Conservation (phyloP, 495 filamentous ascomycete genomes). For the Hyaloscypha finlandica region DNA sequence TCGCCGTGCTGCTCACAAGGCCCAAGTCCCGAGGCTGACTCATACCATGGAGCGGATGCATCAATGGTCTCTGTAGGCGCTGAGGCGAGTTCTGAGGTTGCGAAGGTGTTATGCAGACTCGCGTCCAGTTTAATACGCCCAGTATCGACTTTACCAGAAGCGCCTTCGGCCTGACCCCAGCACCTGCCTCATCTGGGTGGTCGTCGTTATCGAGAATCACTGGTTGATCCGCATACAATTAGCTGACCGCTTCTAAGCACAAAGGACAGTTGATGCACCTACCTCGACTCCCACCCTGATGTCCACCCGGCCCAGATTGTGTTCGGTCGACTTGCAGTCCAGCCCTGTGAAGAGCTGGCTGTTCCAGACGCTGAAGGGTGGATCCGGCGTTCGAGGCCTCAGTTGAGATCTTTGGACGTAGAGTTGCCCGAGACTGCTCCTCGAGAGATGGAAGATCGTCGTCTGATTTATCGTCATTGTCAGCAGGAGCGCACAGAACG, state of each 20-base stretch:
- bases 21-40: no score
- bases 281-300: constrained; percentile 19
- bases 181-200: constrained; percentile 10
- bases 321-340: no score
- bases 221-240: constrained; percentile 24
- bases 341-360: constrained; percentile 29
- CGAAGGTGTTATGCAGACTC: constrained; percentile 18
- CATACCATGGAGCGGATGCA: no score
- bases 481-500: constrained; percentile 15
- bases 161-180: constrained; percentile 17
- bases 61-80: no score
- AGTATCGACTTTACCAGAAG: constrained; percentile 13
- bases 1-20: constrained; percentile 12
- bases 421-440: constrained; percentile 11
- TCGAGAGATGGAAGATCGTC: constrained; percentile 28
- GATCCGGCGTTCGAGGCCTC: constrained; percentile 18
- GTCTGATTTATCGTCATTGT: constrained; percentile 22
- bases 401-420: constrained; percentile 22
- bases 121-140: constrained; percentile 14
- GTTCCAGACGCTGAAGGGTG: constrained; percentile 24
- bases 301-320: constrained; percentile 5
- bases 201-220: constrained; percentile 22
- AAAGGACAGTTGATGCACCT: constrained; percentile 14
- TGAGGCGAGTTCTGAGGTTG: constrained; percentile 19
- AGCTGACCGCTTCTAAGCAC: constrained; percentile 17